Evolutionary conservation across 208 protist genomes (phyloP).

Genomic region (Acanthamoeba lenticulata): DNA sequence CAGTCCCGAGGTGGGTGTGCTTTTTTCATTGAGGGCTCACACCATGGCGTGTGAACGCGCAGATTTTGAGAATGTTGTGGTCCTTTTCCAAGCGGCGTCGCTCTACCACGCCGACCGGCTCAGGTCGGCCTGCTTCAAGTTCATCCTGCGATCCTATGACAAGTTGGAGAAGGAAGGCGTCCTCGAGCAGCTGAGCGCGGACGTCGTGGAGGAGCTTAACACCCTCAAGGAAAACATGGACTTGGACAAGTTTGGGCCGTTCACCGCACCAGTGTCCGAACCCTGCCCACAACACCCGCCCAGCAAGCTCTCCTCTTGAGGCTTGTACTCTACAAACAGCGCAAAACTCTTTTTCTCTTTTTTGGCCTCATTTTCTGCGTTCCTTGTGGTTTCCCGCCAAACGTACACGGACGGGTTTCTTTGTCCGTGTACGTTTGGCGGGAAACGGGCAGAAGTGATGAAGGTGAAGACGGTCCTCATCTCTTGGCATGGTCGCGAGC

Average conservation of each 20-base stretch:
- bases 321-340: too few relatives aligned
- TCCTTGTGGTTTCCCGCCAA: too few relatives aligned
- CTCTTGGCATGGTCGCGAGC: constrained; percentile 10
- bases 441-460: constrained; percentile 44
- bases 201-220: constrained; percentile 47
- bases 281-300: too few relatives aligned
- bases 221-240: constrained; percentile 17
- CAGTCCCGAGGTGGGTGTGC: too few relatives aligned
- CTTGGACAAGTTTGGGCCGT: constrained; percentile 7
- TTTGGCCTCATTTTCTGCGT: too few relatives aligned
- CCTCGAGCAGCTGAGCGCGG: not conserved
- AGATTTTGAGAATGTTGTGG: constrained; percentile 55
- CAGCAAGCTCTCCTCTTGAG: too few relatives aligned
- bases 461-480: constrained; percentile 40
- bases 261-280: too few relatives aligned
- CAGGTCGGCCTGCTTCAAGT: constrained; percentile 5
- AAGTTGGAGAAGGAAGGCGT: constrained; percentile 49
- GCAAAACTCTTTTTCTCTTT: too few relatives aligned
- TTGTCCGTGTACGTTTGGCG: too few relatives aligned
- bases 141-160: constrained; percentile 40
- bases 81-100: constrained; percentile 44
- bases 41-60: not conserved
- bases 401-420: too few relatives aligned
- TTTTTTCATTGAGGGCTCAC: not conserved
- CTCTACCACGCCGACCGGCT: constrained; percentile 29